Percentiles rank a stretch among this genome's conserved stretches.
Conservation (phyloP, 805 yeast genomes). For the Teunomyces panamensis region DNA sequence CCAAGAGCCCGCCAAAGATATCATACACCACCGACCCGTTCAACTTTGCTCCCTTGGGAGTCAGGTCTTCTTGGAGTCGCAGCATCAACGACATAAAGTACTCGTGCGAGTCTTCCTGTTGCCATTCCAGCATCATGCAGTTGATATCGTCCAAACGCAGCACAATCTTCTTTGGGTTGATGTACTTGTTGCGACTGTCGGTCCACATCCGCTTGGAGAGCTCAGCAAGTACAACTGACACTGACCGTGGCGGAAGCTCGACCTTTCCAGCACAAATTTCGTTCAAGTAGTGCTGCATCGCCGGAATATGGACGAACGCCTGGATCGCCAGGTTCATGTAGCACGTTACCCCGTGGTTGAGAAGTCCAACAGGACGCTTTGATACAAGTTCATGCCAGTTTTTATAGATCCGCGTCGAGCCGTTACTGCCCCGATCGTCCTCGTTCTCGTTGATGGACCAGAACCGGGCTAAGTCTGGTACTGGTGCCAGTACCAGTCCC, state of each 20-base stretch:
- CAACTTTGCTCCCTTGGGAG: slow-evolving; percentile 85
- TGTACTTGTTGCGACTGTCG: slow-evolving; percentile 38
- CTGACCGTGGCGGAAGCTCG: slow-evolving; percentile 52
- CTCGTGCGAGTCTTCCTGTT: slow-evolving; percentile 97
- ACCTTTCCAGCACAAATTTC: slow-evolving; percentile 55
- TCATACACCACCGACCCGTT: slow-evolving; percentile 83
- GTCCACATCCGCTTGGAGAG: slow-evolving; percentile 69
- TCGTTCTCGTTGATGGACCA: slow-evolving; percentile 56
- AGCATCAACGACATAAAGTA: slow-evolving; percentile 90
- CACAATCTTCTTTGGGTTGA: slow-evolving; percentile 76
- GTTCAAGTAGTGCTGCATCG: slow-evolving; percentile 75
- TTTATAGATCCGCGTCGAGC: slow-evolving; percentile 58
- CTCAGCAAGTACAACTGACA: slow-evolving; percentile 64
- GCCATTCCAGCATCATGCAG: slow-evolving; percentile 97
- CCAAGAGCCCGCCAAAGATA: slow-evolving; percentile 87
- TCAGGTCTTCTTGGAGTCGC: slow-evolving; percentile 85
- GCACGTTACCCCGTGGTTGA: slow-evolving; percentile 94
- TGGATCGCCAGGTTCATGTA: slow-evolving; percentile 95
- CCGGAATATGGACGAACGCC: slow-evolving; percentile 86
- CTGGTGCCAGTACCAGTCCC: not conserved
- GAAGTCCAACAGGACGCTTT: slow-evolving; percentile 67
- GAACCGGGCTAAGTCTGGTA: slow-evolving; percentile 25
- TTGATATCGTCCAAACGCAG: slow-evolving; percentile 76
- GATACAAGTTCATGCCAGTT: slow-evolving; percentile 61
- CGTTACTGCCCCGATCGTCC: slow-evolving; percentile 63